Percentiles rank a stretch among this genome's conserved stretches.
Evolutionary conservation across 1,139 yeast genomes (phyloP).

Genomic region (Diutina pseudorugosa): DNA sequence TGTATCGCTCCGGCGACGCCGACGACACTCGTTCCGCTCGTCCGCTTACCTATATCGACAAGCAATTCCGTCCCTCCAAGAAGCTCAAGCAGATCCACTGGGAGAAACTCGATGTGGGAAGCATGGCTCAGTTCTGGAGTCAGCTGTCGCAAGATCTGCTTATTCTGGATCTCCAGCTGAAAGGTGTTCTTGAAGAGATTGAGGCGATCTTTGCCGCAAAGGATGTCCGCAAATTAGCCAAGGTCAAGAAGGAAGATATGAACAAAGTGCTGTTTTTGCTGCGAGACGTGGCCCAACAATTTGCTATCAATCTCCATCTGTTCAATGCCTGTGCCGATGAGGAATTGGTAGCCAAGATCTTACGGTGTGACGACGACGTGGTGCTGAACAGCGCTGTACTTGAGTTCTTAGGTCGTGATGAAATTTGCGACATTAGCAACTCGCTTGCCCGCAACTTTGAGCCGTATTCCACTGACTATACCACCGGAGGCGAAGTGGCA

Average conservation of each 20-base stretch:
- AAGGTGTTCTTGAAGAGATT: slow-evolving; percentile 65
- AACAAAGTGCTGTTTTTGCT: slow-evolving; percentile 51
- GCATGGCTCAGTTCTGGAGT: slow-evolving; percentile 53
- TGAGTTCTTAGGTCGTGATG: slow-evolving; percentile 63
- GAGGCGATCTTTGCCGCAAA: slow-evolving; percentile 72
- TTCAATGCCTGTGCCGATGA: slow-evolving; percentile 41
- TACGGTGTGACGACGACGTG: slow-evolving; percentile 51
- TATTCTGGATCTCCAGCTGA: slow-evolving; percentile 49
- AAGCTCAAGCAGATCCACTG: slow-evolving; percentile 72
- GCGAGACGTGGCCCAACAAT: slow-evolving; percentile 65
- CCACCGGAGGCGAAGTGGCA: slow-evolving; percentile 16
- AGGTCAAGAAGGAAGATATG: slow-evolving; percentile 33
- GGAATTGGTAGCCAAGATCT: slow-evolving; percentile 43
- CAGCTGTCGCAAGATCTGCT: slow-evolving; percentile 18
- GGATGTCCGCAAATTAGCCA: slow-evolving; percentile 48
- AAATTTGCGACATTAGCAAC: slow-evolving; percentile 52
- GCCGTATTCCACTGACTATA: slow-evolving; percentile 46
- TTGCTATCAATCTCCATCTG: slow-evolving; percentile 63
- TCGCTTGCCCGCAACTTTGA: slow-evolving; percentile 52
- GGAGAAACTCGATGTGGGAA: slow-evolving; percentile 57
- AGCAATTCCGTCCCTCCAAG: slow-evolving; percentile 65
- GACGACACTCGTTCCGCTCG: not conserved
- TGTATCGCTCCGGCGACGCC: not conserved
- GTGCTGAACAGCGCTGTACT: slow-evolving; percentile 47
- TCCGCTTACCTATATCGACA: slow-evolving; percentile 32